A percentile compares a stretch with the other conserved stretches of the same genome.
phyloP scores from a whole-genome alignment of 768 basidiomycete species.

The Filobasidium floriforme region DNA sequence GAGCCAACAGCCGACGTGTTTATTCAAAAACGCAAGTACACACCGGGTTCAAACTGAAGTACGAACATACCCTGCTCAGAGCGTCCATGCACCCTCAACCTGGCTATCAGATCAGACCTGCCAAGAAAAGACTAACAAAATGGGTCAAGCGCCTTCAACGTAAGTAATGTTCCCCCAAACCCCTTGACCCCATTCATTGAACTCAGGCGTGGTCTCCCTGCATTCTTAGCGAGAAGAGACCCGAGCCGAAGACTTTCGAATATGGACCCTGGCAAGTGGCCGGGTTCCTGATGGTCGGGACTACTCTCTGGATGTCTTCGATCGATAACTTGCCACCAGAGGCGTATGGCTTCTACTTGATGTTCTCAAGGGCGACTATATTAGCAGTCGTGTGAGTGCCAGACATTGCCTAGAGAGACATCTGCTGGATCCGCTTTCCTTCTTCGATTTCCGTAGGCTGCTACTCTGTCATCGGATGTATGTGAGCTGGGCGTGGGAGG shows the following conservation, averaged over 20 bases:
- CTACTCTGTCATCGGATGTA: slow-evolving; percentile 22
- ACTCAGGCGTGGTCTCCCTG: no score
- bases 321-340: slow-evolving; percentile 19
- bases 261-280: slow-evolving; percentile 24
- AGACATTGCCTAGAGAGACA: neutral
- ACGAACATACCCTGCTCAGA: no score
- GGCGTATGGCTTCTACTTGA: slow-evolving; percentile 22
- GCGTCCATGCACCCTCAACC: no score
- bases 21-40: no score
- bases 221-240: neutral
- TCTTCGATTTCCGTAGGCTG: neutral
- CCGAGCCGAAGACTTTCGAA: neutral
- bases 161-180: no score
- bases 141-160: no score
- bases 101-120: no score
- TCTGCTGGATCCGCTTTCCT: neutral
- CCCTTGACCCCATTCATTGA: no score
- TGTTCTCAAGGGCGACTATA: slow-evolving; percentile 21
- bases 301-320: slow-evolving; percentile 14
- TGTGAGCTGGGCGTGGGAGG: slow-evolving; percentile 12
- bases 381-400: slow-evolving; percentile 20
- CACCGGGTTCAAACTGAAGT: no score
- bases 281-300: slow-evolving; percentile 19
- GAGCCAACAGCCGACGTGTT: no score
- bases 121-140: no score